Evolutionary conservation across 2,329 filamentous ascomycete genomes (phyloP).

Genomic region (Ceratocystis papillata): DNA sequence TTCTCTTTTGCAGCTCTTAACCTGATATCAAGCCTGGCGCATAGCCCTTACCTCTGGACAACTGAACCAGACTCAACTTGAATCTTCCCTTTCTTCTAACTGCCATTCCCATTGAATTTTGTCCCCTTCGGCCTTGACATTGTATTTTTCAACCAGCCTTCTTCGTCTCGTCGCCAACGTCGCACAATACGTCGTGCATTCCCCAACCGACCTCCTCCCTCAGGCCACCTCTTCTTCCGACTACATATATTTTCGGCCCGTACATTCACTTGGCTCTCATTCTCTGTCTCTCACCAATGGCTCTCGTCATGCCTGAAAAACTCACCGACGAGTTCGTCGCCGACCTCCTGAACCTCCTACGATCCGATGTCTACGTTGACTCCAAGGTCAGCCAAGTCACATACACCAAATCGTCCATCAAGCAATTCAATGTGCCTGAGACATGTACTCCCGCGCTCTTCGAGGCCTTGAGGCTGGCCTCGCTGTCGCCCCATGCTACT

Average conservation of each 20-base stretch:
- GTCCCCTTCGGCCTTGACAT: too few species aligned
- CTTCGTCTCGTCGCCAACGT: too few species aligned
- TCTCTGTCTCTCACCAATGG: background rate
- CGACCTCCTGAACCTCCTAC: slow-evolving; percentile 42
- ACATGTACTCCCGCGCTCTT: slow-evolving; percentile 60
- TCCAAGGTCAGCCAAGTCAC: slow-evolving; percentile 61
- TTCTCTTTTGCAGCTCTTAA: slow-evolving; percentile 10
- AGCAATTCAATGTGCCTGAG: slow-evolving; percentile 82
- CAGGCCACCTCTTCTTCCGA: background rate
- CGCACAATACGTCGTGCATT: too few species aligned
- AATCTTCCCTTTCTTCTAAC: too few species aligned
- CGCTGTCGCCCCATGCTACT: slow-evolving; percentile 62
- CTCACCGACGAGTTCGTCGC: slow-evolving; percentile 49
- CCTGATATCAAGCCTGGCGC: background rate
- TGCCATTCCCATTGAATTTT: too few species aligned
- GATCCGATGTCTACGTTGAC: slow-evolving; percentile 46
- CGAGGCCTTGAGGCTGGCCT: slow-evolving; percentile 66
- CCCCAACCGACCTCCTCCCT: background rate
- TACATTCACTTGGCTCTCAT: too few species aligned
- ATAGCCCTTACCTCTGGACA: background rate
- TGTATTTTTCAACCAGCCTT: too few species aligned
- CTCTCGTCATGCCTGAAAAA: slow-evolving; percentile 41
- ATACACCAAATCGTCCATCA: slow-evolving; percentile 74
- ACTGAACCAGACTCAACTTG: too few species aligned
- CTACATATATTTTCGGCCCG: background rate